Evolutionary conservation across 257 asterid species (phyloP), one percentile per base, ranked within the genome.

Genomic region (Solanum chilense): DNA sequence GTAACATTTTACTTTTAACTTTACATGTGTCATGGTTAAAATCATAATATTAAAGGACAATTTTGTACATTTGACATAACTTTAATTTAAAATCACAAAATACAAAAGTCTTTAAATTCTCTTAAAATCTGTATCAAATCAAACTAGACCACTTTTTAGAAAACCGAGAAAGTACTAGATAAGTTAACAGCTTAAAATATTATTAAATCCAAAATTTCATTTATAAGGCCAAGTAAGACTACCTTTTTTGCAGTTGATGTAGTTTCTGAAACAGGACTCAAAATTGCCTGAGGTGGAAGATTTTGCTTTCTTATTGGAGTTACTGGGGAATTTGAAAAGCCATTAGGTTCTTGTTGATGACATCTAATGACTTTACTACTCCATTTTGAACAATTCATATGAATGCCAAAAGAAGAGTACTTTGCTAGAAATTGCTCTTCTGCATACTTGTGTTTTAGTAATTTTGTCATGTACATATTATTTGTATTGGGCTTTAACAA

Each of bases 181-280:
- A 29, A 69, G 41, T 3, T 69, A 69, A 14, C 1, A 12, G 1
- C 2, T 31, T 69, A 69, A 69, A 69, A 14, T 69, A 13, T 7
- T 1, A 15, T 69, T 14, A 29, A 6, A 15, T 68, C 6, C 12
- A 68, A 68, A 8, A 3, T 14, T 68, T 21, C 4, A 74, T 74
- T 11, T 74, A 15, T 3, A 20, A 74, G 52, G 62, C 9, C 56
- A 39, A 58, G 78, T 12, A 6, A 52, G 9, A 25, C 4, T 84
- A 92, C 96, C 96, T 94, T 96, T 83, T 92, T 92, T 1, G 93
- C 92, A 33, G 95, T 91, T 4, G 94, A 87, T 18, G 95, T 91
- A 64, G 94, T 93, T 47, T 93, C 95, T 4, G 98, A 91, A 16
- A 94, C 91, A 21, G 96, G 97, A 83, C 89, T 91, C 49, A 93